Base-by-base conservation (phyloP, 1,284 basidiomycete species). In the Athelia psychrophila region DNA sequence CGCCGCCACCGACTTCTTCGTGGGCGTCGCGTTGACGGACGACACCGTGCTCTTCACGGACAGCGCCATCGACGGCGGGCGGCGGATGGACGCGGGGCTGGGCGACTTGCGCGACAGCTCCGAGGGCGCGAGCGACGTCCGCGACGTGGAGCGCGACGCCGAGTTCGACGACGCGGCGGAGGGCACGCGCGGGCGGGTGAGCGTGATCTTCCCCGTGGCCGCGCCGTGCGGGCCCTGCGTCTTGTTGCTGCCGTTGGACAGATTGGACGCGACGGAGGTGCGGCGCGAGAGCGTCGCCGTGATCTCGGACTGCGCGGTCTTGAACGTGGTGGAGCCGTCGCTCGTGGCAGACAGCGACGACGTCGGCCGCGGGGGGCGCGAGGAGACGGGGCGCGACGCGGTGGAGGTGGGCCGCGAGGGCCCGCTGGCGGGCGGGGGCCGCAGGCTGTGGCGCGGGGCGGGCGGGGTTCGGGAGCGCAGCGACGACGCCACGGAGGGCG, bases 291-390 rank as follows among this genome's bases (percentile, higher is more conserved):
- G 67, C 40, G 71, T 64, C 0, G 69, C 66, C 20, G 67, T 52
- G 3, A 63, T 57, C 27, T 80, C 78, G 1, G 75, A 74, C 16
- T 60, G 68, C 20, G 85, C 82, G 0, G 82, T 86, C 51, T 78
- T 79, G 64, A 83, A 88, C 1, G 79, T 76, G 0, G 73, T 74
- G 2, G 76, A 75, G 15, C 70, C 76, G 2, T 81, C 79, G 44
- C 75, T 82, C 3, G 73, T 72, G 1, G 69, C 71, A n/a, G 80
- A 80, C 22, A 75, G 56, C 9, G 65, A 68, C 4, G 81, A 81
- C 2, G 60, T 66, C 4, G 78, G 75, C 19, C 78, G 72, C 1
- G 67, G 70, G 4, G 60, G 58, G 55, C 51, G 64, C 44, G 68
- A 75, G 54, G 52, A 75, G 48, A 70, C 67, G 2, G 65, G 64